Base-by-base conservation (phyloP, 768 basidiomycete species). In the Dendrothele bispora region DNA sequence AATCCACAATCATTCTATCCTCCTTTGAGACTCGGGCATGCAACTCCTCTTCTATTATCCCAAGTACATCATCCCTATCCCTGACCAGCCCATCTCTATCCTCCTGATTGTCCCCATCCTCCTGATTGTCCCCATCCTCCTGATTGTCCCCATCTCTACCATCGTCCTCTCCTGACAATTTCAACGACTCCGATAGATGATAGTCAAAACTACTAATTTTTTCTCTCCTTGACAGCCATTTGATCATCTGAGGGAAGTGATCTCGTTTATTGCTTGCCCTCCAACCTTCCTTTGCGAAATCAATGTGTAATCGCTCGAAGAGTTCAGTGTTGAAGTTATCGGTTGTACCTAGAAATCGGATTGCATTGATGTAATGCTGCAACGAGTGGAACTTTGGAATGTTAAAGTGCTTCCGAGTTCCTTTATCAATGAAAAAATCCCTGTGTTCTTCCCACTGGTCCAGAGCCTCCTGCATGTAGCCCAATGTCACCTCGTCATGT, bases 221-320 rank as follows among this genome's bases (percentile, higher is more conserved):
- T n/a, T n/a, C n/a, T n/a, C n/a, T n/a, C n/a, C n/a, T n/a, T n/a
- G 39, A 39, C 4, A 57, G 20, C 39, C 45, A 51, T 4, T 10
- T 17, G 25, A 48, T 34, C 58, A 60, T 60, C 40, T 56, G 55
- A 4, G n/a, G 25, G 8, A 43, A 20, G 30, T 49, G 44, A 22
- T 46, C 30, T 5, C 44, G 29, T 20, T 46, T 34, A 38, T 46
- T 46, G 18, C 21, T 24, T 5, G 43, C 32, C 5, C 43, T 5
- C 43, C 43, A 44, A 37, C 43, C 37, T 6, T 47, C 34, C 46
- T 68, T 68, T 6, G 63, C 55, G 21, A 52, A 58, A 44, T 65
- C 51, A 39, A 65, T 67, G 41, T 69, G 67, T 2, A 67, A 50
- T 2, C 56, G 54, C 50, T 69, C 68, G 0, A 61, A 47, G 1